These are phyloP conservation scores for Chiua virens DNA, from an alignment of 768 basidiomycete genomes.

Conservation along the genomic window DNA sequence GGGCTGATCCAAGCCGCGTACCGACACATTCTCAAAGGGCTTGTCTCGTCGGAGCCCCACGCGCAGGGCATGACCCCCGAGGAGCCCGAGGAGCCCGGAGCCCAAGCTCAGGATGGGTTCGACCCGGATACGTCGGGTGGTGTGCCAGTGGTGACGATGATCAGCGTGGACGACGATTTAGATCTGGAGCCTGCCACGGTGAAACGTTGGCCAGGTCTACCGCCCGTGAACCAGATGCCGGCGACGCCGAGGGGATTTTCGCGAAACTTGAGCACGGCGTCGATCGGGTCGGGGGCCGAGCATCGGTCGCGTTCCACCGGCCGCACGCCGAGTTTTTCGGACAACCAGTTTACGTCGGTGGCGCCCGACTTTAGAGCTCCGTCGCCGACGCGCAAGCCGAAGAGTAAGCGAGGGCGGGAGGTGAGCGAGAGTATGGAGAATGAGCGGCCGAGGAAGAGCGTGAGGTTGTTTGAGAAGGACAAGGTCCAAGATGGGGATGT, in stretches of 20 bases:
- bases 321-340: conserved; percentile 30
- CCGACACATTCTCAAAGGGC: conserved; percentile 38
- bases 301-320: conserved; percentile 17
- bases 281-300: background rate
- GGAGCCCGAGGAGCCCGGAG: background rate
- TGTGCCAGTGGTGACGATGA: too few relatives aligned
- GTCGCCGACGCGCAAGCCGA: conserved; percentile 32
- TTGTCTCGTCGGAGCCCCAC: conserved; percentile 10
- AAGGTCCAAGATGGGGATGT: background rate
- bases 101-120: conserved; percentile 13
- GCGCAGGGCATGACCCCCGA: background rate
- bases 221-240: background rate
- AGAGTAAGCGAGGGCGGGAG: conserved; percentile 25
- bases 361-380: conserved; percentile 33
- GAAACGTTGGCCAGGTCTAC: background rate
- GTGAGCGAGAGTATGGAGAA: conserved; percentile 11
- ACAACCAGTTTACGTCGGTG: conserved; percentile 52
- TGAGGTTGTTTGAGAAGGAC: conserved; percentile 8
- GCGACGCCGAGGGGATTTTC: conserved; percentile 33
- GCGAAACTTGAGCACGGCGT: conserved; percentile 18
- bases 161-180: conserved; percentile 2
- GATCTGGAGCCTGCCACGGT: conserved; percentile 29
- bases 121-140: conserved; percentile 6
- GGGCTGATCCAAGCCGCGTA: conserved; percentile 72
- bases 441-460: conserved; percentile 23